These are phyloP conservation scores for Cotoneaster glaucophyllus DNA, from an alignment of 306 rosid species.

Conservation along the genomic window DNA sequence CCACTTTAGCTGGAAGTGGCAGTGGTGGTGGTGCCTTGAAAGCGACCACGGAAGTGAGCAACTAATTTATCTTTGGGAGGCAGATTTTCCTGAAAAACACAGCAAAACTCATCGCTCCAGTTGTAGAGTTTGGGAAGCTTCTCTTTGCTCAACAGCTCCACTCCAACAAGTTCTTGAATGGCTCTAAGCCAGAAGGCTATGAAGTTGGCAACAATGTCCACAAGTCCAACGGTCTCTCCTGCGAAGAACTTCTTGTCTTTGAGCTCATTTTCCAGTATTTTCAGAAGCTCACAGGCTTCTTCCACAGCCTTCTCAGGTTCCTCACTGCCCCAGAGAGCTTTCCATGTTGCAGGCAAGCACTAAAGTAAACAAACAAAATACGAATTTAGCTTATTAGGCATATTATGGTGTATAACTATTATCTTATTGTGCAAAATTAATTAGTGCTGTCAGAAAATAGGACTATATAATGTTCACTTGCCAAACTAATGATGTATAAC, in stretches of 20 bases:
- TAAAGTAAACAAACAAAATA: background rate
- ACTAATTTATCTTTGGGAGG: conserved; percentile 34
- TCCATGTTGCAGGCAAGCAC: conserved; percentile 15
- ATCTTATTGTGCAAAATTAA: too few relatives aligned
- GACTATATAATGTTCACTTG: too few relatives aligned
- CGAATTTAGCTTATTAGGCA: too few relatives aligned
- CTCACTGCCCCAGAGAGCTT: conserved; percentile 17
- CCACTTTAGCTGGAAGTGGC: conserved; percentile 1
- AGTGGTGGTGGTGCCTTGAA: background rate
- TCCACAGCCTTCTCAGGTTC: conserved; percentile 27
- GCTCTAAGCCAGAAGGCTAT: conserved; percentile 42
- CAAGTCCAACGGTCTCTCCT: conserved; percentile 41
- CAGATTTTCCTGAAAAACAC: conserved; percentile 21
- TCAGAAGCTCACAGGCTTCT: conserved; percentile 26
- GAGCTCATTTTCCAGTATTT: conserved; percentile 45
- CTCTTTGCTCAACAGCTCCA: conserved; percentile 25
- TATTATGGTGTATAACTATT: too few relatives aligned
- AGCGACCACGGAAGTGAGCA: conserved; percentile 14
- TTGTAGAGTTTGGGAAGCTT: conserved; percentile 34
- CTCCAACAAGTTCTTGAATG: conserved; percentile 32
- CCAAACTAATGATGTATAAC: too few relatives aligned
- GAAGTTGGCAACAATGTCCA: conserved; percentile 38
- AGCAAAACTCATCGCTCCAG: conserved; percentile 31
- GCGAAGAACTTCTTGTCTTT: conserved; percentile 48
- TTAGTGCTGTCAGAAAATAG: too few relatives aligned